Evolutionary conservation across 2,329 filamentous ascomycete species (phyloP).

Genomic region (Nemania diffusa): DNA sequence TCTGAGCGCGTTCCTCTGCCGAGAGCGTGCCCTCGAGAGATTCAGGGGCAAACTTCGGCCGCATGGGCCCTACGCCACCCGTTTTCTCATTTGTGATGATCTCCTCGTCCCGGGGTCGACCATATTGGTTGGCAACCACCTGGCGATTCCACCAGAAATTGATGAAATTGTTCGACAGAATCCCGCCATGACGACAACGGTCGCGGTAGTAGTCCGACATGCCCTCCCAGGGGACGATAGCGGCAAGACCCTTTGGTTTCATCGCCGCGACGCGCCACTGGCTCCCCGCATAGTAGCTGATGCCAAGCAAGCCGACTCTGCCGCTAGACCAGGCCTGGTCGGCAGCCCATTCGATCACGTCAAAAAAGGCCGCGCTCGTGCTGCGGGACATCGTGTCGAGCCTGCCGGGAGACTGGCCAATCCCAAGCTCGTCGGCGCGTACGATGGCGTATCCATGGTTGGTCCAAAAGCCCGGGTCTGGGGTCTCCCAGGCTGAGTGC

Average conservation of each 20-base stretch:
- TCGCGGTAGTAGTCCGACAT: conserved; percentile 67
- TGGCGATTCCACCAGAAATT: conserved; percentile 75
- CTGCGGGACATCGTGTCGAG: conserved; percentile 62
- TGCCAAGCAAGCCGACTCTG: conserved; percentile 60
- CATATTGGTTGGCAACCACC: conserved; percentile 75
- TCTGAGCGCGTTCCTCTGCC: conserved; percentile 61
- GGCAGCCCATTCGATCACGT: conserved; percentile 62
- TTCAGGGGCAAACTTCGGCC: conserved; percentile 44
- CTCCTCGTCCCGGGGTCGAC: conserved; percentile 46
- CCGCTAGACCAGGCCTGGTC: conserved; percentile 59
- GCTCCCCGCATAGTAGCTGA: conserved; percentile 60
- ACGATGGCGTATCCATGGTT: conserved; percentile 64
- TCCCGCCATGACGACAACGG: conserved; percentile 69
- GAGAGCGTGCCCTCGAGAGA: conserved; percentile 69
- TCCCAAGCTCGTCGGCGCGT: conserved; percentile 61
- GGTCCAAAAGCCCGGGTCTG: conserved; percentile 68
- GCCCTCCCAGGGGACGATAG: conserved; percentile 63
- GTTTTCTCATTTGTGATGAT: conserved; percentile 1
- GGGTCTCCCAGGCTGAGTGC: conserved; percentile 69
- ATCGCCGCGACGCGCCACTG: conserved; percentile 63
- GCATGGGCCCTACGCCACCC: not conserved
- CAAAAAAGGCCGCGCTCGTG: conserved; percentile 60
- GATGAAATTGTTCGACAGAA: conserved; percentile 68
- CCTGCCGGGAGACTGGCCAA: conserved; percentile 59
- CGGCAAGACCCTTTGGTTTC: conserved; percentile 57